These are phyloP conservation scores for Coemansia sp. DNA, from an alignment of 371 early-diverging fungal species.

Conservation along the genomic window DNA sequence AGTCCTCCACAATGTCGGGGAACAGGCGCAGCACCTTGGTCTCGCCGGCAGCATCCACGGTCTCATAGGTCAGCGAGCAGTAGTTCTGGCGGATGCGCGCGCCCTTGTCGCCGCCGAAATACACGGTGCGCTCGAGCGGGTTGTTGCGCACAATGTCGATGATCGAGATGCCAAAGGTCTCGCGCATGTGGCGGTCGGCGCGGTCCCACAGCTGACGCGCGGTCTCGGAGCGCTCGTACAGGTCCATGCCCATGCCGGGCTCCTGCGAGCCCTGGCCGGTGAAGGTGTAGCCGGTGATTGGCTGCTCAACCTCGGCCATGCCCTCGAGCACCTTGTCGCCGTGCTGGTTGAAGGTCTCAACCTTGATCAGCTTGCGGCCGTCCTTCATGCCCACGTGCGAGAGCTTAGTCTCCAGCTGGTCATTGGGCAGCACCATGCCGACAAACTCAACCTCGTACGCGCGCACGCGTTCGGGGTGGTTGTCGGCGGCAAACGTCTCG, in stretches of 20 bases:
- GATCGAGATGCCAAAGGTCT: constrained; percentile 90
- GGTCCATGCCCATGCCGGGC: constrained; percentile 94
- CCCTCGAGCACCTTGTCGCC: constrained; percentile 87
- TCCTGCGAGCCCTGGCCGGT: constrained; percentile 98
- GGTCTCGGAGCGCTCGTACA: constrained; percentile 81
- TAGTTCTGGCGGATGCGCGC: constrained; percentile 87
- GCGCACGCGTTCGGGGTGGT: constrained; percentile 88
- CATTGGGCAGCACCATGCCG: constrained; percentile 94
- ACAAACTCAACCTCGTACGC: constrained; percentile 88
- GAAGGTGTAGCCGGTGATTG: constrained; percentile 90
- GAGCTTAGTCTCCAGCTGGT: constrained; percentile 88
- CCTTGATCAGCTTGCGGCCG: constrained; percentile 93
- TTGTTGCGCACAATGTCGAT: constrained; percentile 91
- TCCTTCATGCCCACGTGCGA: constrained; percentile 96
- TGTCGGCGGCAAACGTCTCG: constrained; percentile 95
- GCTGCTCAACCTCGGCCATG: constrained; percentile 93
- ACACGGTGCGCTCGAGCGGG: constrained; percentile 85
- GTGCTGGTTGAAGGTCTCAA: constrained; percentile 86
- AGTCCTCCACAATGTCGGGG: constrained; percentile 83
- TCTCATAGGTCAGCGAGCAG: constrained; percentile 88
- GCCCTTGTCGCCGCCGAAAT: constrained; percentile 95
- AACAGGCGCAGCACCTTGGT: constrained; percentile 81
- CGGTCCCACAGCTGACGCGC: constrained; percentile 92
- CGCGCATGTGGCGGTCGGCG: constrained; percentile 86
- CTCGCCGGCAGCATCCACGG: constrained; percentile 71